Conservation (phyloP, 2,329 filamentous ascomycete species). For the Xylaria sp. region DNA sequence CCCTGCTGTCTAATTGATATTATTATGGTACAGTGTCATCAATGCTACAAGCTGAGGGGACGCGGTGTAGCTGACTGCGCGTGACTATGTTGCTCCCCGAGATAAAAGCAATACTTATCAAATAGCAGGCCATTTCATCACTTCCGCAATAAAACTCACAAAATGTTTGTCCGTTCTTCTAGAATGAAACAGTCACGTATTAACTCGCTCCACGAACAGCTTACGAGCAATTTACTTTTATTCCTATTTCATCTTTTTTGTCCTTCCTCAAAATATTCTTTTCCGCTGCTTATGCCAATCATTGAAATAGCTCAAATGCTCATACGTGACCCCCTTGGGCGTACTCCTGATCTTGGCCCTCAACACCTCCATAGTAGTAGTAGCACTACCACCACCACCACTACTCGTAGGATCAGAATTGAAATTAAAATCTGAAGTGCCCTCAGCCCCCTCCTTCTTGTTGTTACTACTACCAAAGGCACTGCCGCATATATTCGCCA, state of each 20-base stretch:
- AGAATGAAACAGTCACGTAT: too few relatives aligned
- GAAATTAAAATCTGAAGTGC: background rate
- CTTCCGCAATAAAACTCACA: too few relatives aligned
- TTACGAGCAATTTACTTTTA: background rate
- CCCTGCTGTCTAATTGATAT: too few relatives aligned
- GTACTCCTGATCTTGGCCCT: constrained; percentile 35
- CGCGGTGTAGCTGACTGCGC: too few relatives aligned
- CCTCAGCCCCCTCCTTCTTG: constrained; percentile 12
- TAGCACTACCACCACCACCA: too few relatives aligned
- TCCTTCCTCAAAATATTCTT: constrained; percentile 31
- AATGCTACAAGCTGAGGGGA: too few relatives aligned
- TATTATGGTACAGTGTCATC: too few relatives aligned
- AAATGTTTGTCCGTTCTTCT: too few relatives aligned
- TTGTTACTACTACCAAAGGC: constrained; percentile 53
- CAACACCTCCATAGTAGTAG: constrained; percentile 37
- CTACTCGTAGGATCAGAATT: too few relatives aligned
- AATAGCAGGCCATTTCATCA: too few relatives aligned
- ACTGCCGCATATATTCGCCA: constrained; percentile 65
- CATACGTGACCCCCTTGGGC: constrained; percentile 32
- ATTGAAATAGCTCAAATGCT: constrained; percentile 38
- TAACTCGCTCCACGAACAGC: background rate
- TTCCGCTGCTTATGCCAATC: constrained; percentile 38
- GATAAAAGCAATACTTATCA: too few relatives aligned
- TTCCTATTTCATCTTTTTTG: constrained; percentile 3
- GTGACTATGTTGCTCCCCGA: too few relatives aligned